These are phyloP conservation scores for Phyllosticta ampelicida DNA, from an alignment of 2,329 filamentous ascomycete genomes.

Conservation along the genomic window DNA sequence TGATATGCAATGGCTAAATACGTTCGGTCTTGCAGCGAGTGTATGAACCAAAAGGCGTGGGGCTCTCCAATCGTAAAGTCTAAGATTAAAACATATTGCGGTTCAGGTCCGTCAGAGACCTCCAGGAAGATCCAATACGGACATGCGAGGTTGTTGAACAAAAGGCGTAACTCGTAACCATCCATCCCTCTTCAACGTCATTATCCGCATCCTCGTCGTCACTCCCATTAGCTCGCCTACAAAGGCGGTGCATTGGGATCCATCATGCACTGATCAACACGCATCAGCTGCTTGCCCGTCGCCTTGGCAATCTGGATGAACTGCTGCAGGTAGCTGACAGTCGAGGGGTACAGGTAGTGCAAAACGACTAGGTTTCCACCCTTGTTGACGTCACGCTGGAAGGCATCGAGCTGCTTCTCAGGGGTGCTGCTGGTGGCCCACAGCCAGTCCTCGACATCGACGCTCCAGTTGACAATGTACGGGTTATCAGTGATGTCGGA, in stretches of 20 bases:
- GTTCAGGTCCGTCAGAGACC: background rate
- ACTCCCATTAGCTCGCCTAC: background rate
- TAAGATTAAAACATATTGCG: background rate
- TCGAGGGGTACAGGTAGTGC: constrained; percentile 57
- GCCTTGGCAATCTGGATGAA: constrained; percentile 55
- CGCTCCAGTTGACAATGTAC: constrained; percentile 56
- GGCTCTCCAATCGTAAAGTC: background rate
- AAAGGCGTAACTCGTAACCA: background rate
- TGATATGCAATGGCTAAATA: background rate
- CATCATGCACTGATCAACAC: constrained; percentile 55
- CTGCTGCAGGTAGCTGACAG: constrained; percentile 52
- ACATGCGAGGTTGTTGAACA: background rate
- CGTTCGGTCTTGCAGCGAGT: background rate
- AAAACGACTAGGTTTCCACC: constrained; percentile 57
- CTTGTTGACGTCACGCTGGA: constrained; percentile 50
- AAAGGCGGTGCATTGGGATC: constrained; percentile 47
- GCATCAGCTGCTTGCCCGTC: constrained; percentile 54
- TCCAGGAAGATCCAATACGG: background rate
- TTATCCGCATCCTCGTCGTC: background rate
- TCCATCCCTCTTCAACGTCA: background rate
- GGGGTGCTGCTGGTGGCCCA: constrained; percentile 53
- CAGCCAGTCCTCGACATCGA: constrained; percentile 62
- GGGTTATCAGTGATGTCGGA: constrained; percentile 35
- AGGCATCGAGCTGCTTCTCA: constrained; percentile 56
- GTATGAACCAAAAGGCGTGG: background rate